Percentiles rank a stretch among this genome's conserved stretches.
phyloP scores from a whole-genome alignment of 176 grass and related monocot genomes.

The Oryza rufipogon region DNA sequence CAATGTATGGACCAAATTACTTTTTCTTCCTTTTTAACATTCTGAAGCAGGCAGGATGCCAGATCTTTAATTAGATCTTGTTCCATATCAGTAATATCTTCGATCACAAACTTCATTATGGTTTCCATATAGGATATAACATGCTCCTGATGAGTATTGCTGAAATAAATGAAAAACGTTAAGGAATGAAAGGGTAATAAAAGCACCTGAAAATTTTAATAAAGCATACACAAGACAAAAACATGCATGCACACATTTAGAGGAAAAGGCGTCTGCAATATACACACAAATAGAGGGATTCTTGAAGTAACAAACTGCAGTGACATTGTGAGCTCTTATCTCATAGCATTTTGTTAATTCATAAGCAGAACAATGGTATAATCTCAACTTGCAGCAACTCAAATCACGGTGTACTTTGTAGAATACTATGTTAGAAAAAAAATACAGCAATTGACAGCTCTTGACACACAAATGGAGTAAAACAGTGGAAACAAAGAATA shows the following conservation, averaged over 20 bases:
- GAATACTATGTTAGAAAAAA: constrained; percentile 11
- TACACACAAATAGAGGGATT: constrained; percentile 10
- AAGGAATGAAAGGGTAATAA: constrained; percentile 27
- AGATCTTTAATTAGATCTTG: constrained; percentile 62
- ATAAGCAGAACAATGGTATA: neutral
- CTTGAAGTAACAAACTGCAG: constrained; percentile 4
- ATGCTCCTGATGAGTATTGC: constrained; percentile 52
- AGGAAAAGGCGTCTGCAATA: neutral
- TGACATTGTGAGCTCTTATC: neutral
- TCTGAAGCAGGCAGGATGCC: constrained; percentile 60
- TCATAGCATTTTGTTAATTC: constrained; percentile 9
- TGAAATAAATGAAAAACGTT: constrained; percentile 45
- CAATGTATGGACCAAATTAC: constrained; percentile 46
- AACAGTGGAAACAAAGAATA: neutral
- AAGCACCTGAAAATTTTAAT: neutral
- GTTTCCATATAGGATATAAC: constrained; percentile 67
- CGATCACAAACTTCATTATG: constrained; percentile 68
- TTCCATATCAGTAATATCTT: constrained; percentile 54
- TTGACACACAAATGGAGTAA: neutral
- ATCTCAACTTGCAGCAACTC: constrained; percentile 25
- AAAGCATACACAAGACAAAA: neutral
- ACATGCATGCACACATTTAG: neutral
- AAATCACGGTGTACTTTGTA: neutral
- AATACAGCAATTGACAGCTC: neutral
- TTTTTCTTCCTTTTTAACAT: constrained; percentile 61